Evolutionary conservation across 148 eudicot species (phyloP).

Genomic region (Rhododendron mucronatum): DNA sequence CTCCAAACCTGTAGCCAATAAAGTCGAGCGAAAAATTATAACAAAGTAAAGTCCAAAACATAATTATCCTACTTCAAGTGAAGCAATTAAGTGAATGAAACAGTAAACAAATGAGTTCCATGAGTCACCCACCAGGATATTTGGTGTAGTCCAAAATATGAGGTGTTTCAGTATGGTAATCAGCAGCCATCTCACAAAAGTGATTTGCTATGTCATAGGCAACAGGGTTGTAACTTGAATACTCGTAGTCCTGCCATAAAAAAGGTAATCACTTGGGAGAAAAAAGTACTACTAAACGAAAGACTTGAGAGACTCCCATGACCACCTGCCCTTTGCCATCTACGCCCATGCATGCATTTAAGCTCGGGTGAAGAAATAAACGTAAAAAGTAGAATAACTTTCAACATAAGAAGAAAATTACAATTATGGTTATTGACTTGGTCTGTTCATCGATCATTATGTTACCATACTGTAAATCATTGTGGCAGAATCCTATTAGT

Average conservation of each 20-base stretch:
- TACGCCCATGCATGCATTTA: neutral
- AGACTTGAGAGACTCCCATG: neutral
- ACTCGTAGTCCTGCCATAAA: conserved; percentile 72
- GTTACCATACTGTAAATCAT: conserved; percentile 94
- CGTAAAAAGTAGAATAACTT: neutral
- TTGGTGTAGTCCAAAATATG: conserved; percentile 74
- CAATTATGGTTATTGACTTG: conserved; percentile 71
- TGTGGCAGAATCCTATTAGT: conserved; percentile 78
- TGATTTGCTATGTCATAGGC: conserved; percentile 90
- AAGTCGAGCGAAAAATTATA: neutral
- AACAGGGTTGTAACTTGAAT: conserved; percentile 75
- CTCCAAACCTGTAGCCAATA: conserved; percentile 47
- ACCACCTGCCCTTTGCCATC: neutral
- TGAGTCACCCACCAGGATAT: conserved; percentile 65
- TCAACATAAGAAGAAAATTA: conserved; percentile 33
- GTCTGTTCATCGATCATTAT: conserved; percentile 87
- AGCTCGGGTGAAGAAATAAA: neutral
- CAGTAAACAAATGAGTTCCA: neutral
- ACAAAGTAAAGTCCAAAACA: neutral
- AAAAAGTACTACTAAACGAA: neutral
- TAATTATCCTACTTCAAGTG: neutral
- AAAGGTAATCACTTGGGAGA: neutral
- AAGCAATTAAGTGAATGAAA: conserved; percentile 1
- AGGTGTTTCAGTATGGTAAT: conserved; percentile 91
- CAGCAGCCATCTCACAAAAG: conserved; percentile 97